Evolutionary conservation across 2,329 filamentous ascomycete species (phyloP), one percentile per base, ranked within the genome.

Genomic region (Aschersonia sp.): DNA sequence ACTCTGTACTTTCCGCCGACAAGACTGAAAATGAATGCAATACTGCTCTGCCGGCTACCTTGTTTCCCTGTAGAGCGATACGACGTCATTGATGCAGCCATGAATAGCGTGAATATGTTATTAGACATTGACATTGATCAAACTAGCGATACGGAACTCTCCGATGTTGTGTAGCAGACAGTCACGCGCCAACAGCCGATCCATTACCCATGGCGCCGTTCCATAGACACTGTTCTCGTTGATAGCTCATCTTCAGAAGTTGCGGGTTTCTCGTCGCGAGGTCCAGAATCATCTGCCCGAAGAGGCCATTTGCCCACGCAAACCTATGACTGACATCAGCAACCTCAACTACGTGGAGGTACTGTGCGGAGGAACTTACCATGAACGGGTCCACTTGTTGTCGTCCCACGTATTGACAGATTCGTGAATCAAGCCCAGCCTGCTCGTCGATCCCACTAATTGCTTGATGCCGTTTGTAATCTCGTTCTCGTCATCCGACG

Each of bases 221-320:
- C 20, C 20, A 20, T 20, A 20, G 20, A 20, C 20, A 20, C 20
- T 20, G 20, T 20, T 20, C 20, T 38, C 48, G 42, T 56, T 78
- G 74, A 54, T 72, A 78, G 54, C 68, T 77, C 52, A 57, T 65
- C 31, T 57, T 56, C 31, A 79, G 61, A 49, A 94, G 60, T 56
- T 80, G 70, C 9, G 86, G 87, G 61, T 86, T 86, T 61, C 86
- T 71, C 53, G 78, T 73, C 44, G 81, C 80, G 46, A 95, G 63
- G 65, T 91, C 84, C 31, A 92, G 64, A 48, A 92, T 76, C 51
- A 85, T 86, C 67, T 91, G 84, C 9, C 85, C 84, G 64, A 89
- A 92, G n/a, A 94, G 77, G 0, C 84, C 87, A 59, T 92, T 92
- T 10, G 86, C 85, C 87, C 87, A 92, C 0, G 86, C 83, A 60